A percentile compares a stretch with the other conserved stretches of the same genome.
Conservation (phyloP, 208 protist genomes). For the Crithidia sp. region DNA sequence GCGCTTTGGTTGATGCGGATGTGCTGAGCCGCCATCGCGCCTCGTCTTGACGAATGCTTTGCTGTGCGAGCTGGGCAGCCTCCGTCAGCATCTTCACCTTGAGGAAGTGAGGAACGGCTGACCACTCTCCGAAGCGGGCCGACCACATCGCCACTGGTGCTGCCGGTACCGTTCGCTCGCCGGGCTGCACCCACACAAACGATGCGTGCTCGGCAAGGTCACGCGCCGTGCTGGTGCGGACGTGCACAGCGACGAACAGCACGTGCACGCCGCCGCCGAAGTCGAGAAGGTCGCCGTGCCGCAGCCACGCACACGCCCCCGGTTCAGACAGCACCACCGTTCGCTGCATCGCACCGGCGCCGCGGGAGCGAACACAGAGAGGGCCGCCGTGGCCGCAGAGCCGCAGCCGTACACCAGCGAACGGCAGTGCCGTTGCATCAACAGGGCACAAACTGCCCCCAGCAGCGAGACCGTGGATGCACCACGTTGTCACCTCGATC, state of each 20-base stretch:
- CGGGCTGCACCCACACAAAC: constrained; percentile 25
- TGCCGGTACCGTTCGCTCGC: not conserved
- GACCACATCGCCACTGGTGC: constrained; percentile 12
- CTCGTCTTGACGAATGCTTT: not conserved
- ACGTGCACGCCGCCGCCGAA: constrained; percentile 13
- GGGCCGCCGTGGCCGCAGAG: constrained; percentile 16
- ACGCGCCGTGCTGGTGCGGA: not conserved
- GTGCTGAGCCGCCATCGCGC: not conserved
- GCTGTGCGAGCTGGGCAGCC: constrained; percentile 14
- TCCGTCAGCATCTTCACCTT: constrained; percentile 32
- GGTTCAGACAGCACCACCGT: not conserved
- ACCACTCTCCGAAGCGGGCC: constrained; percentile 15
- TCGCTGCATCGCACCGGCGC: not conserved
- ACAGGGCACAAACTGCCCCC: constrained; percentile 5
- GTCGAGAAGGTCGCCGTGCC: constrained; percentile 33
- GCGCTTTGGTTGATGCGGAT: not conserved
- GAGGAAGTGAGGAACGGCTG: constrained; percentile 18
- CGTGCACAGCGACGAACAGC: constrained; percentile 23
- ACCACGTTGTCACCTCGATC: constrained; percentile 37
- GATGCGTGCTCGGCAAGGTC: constrained; percentile 18
- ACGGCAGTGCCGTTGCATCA: constrained; percentile 18
- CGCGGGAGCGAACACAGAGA: not conserved
- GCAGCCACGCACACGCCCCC: constrained; percentile 25
- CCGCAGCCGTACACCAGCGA: constrained; percentile 27
- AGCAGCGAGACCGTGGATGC: constrained; percentile 28